Percentiles rank a stretch among this genome's conserved stretches.
phyloP scores from a whole-genome alignment of 345 rosid genomes.

The Acer campestre region DNA sequence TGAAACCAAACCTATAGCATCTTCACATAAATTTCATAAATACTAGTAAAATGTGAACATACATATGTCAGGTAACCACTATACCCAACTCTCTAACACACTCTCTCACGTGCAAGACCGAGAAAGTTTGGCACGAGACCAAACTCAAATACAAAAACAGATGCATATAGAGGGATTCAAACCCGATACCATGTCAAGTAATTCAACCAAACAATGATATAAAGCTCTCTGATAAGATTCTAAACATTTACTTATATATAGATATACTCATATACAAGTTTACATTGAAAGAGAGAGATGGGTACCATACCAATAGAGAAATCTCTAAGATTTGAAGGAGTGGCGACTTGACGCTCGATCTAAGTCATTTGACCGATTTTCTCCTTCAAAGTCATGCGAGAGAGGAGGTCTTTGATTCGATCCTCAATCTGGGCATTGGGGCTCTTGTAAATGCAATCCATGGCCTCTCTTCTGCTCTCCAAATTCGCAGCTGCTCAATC shows the following conservation, averaged over 20 bases:
- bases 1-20: no score
- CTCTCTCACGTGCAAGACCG: no score
- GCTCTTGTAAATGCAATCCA: slow-evolving; percentile 59
- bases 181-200: no score
- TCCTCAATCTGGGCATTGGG: slow-evolving; percentile 61
- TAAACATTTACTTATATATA: no score
- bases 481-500: background rate
- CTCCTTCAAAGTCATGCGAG: slow-evolving; percentile 75
- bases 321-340: slow-evolving; percentile 49
- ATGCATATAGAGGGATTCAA: background rate
- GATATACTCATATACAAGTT: background rate
- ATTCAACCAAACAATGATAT: background rate
- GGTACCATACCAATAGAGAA: slow-evolving; percentile 48
- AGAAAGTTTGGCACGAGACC: no score
- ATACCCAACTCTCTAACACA: background rate
- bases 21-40: background rate
- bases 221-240: background rate
- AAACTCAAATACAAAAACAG: background rate
- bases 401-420: slow-evolving; percentile 77
- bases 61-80: background rate
- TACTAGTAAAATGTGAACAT: background rate
- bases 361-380: slow-evolving; percentile 91
- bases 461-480: slow-evolving; percentile 7
- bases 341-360: slow-evolving; percentile 63
- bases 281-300: background rate